Conservation (phyloP, 2,329 filamentous ascomycete species). For the Sarocladiaceae sp. region DNA sequence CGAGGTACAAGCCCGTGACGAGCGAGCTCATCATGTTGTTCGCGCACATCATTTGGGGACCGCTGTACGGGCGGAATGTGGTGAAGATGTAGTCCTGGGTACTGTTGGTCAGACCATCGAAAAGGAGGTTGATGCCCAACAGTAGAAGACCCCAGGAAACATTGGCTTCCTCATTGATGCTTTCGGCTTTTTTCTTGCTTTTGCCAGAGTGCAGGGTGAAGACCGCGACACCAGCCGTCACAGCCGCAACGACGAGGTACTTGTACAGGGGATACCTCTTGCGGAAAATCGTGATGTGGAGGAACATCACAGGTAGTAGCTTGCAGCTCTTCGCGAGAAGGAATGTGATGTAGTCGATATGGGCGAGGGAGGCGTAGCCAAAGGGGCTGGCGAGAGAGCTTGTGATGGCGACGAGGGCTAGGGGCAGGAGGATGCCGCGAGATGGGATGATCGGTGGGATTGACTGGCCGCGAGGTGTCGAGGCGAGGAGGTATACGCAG, state of each 20-base stretch:
- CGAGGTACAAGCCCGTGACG: constrained; percentile 71
- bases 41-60: constrained; percentile 99
- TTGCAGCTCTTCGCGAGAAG: constrained; percentile 98
- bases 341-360: constrained; percentile 98
- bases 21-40: constrained; percentile 85
- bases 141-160: constrained; percentile 77
- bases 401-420: constrained; percentile 82
- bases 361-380: constrained; percentile 84
- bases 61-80: constrained; percentile 74
- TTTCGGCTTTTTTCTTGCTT: constrained; percentile 43
- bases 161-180: constrained; percentile 47
- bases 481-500: constrained; percentile 70
- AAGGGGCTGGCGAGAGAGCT: constrained; percentile 90
- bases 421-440: constrained; percentile 66
- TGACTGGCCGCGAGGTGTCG: constrained; percentile 43
- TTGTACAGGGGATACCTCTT: constrained; percentile 92
- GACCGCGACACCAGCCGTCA: constrained; percentile 87
- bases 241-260: constrained; percentile 86
- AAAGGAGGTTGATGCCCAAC: constrained; percentile 83
- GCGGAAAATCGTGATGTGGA: constrained; percentile 89
- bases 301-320: constrained; percentile 95
- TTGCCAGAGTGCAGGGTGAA: constrained; percentile 83
- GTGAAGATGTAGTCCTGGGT: constrained; percentile 94
- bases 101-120: constrained; percentile 93
- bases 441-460: constrained; percentile 72